phyloP scores from a whole-genome alignment of 140 eudicot species.

The Stevia rebaudiana region DNA sequence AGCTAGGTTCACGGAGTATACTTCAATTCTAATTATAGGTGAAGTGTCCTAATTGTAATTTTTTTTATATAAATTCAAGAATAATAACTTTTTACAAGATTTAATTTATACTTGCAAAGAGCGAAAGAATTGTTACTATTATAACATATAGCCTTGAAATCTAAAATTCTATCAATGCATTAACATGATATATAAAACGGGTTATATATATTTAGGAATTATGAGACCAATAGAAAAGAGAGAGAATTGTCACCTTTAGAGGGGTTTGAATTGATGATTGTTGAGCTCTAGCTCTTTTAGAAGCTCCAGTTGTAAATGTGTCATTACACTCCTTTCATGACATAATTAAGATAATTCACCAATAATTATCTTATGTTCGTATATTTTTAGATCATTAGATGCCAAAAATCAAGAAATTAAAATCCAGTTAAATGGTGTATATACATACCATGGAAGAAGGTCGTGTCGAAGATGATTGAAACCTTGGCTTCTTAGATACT shows the following conservation, averaged over 20 bases:
- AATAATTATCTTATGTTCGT: conserved; percentile 13
- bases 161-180: background rate
- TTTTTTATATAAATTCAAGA: background rate
- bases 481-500: conserved; percentile 65
- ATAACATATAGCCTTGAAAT: background rate
- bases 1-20: conserved; percentile 14
- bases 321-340: conserved; percentile 46
- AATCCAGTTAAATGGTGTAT: background rate
- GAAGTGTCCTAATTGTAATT: background rate
- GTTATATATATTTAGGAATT: background rate
- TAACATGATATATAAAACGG: background rate
- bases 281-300: conserved; percentile 80
- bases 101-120: background rate
- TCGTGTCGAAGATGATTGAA: conserved; percentile 61
- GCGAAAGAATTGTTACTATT: background rate
- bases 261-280: conserved; percentile 70
- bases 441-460: conserved; percentile 63
- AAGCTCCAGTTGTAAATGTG: conserved; percentile 49
- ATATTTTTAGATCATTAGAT: background rate
- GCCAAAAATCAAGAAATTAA: conserved; percentile 3
- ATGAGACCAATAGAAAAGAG: conserved; percentile 1
- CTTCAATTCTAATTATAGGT: conserved; percentile 23
- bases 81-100: background rate
- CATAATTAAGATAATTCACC: conserved; percentile 2
- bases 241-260: conserved; percentile 53